These are phyloP conservation scores for Leccinum rimulosum DNA, from an alignment of 768 basidiomycete species.

Conservation along the genomic window DNA sequence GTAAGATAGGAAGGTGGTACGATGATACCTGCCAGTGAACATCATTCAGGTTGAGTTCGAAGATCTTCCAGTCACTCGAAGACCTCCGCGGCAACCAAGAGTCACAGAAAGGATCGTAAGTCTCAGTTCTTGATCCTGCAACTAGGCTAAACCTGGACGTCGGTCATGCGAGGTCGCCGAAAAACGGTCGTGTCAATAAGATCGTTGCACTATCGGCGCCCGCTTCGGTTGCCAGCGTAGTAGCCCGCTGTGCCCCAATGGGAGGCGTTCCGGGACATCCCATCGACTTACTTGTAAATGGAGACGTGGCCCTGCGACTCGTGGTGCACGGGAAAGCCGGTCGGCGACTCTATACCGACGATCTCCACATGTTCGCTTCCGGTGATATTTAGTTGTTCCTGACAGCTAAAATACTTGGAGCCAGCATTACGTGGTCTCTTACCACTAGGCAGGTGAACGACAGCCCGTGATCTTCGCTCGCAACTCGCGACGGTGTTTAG, in stretches of 20 bases:
- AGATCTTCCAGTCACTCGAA: background rate
- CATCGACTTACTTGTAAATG: conserved; percentile 16
- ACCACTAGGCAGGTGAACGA: conserved; percentile 9
- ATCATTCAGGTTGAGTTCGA: too few relatives aligned
- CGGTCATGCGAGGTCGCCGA: background rate
- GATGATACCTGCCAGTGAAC: background rate
- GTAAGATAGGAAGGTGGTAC: background rate
- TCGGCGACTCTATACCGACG: conserved; percentile 39
- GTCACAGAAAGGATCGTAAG: too few relatives aligned
- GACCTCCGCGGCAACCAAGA: background rate
- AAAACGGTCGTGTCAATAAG: background rate
- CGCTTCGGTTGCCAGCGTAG: background rate
- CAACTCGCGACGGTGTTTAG: background rate
- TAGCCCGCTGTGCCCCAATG: background rate
- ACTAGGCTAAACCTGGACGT: background rate
- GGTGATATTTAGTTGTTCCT: background rate
- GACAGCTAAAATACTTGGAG: background rate
- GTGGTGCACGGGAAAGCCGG: conserved; percentile 47
- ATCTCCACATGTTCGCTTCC: conserved; percentile 4
- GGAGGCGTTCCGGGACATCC: background rate
- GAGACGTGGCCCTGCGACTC: conserved; percentile 52
- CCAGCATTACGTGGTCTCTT: conserved; percentile 34
- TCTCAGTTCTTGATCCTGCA: background rate
- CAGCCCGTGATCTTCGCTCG: background rate
- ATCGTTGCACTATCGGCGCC: background rate